Evolutionary conservation across 202 grass and related monocot species (phyloP).

Genomic region (Bolboschoenoplectus hybrid): DNA sequence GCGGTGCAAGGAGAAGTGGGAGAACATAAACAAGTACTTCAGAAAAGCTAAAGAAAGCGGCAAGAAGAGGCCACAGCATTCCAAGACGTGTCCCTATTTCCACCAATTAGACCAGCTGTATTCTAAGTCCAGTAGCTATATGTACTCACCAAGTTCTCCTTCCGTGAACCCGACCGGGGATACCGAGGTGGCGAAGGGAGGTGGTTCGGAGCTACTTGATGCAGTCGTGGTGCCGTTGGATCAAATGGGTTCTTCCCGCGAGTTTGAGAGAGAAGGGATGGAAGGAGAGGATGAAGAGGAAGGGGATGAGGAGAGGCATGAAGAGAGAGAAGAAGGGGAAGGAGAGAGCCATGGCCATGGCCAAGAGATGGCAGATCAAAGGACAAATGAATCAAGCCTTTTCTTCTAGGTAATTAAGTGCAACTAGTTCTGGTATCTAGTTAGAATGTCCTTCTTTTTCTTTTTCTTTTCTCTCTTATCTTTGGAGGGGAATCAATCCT

Average conservation of each 20-base stretch:
- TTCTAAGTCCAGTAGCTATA: slow-evolving; percentile 45
- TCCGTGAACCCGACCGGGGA: slow-evolving; percentile 3
- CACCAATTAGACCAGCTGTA: slow-evolving; percentile 82
- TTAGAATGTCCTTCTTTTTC: slow-evolving; percentile 1
- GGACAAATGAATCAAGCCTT: slow-evolving; percentile 38
- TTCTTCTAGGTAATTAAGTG: slow-evolving; percentile 47
- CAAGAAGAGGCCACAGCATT: slow-evolving; percentile 71
- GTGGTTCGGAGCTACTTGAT: slow-evolving; percentile 74
- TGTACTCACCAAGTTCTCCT: slow-evolving; percentile 29
- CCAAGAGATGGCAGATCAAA: slow-evolving; percentile 29
- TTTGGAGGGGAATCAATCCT: slow-evolving; percentile 15
- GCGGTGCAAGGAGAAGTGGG: slow-evolving; percentile 99
- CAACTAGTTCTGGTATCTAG: neutral
- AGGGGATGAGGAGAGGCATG: neutral
- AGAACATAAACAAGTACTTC: slow-evolving; percentile 99
- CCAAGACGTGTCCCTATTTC: slow-evolving; percentile 94
- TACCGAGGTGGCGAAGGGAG: slow-evolving; percentile 37
- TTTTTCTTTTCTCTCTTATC: neutral
- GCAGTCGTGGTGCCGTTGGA: slow-evolving; percentile 73
- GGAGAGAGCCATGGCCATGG: slow-evolving; percentile 41
- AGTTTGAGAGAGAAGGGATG: slow-evolving; percentile 26
- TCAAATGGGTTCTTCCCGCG: slow-evolving; percentile 43
- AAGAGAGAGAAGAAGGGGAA: slow-evolving; percentile 34
- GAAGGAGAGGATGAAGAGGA: slow-evolving; percentile 30
- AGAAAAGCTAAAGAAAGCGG: slow-evolving; percentile 89